phyloP scores from a whole-genome alignment of 2,329 filamentous ascomycete species.

The Ploettnerulaceae sp. region DNA sequence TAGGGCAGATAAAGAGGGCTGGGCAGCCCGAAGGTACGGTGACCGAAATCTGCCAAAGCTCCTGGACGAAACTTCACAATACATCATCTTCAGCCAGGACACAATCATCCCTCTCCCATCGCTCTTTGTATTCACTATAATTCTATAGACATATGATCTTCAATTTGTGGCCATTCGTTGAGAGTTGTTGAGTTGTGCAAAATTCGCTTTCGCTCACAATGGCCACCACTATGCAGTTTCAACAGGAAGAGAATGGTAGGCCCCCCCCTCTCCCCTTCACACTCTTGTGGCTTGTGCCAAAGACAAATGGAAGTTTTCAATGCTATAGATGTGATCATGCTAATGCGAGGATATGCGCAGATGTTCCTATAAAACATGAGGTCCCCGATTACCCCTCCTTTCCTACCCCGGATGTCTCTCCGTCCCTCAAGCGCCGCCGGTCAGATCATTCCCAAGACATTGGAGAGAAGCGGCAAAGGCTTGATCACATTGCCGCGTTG shows the following conservation, averaged over 20 bases:
- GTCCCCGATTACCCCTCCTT: conserved; percentile 5
- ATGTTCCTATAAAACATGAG: conserved; percentile 13
- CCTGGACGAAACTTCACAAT: not conserved
- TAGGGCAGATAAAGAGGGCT: not conserved
- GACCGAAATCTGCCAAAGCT: not conserved
- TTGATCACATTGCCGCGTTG: conserved; percentile 3
- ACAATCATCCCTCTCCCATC: not conserved
- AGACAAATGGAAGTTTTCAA: no score
- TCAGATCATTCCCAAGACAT: conserved; percentile 14
- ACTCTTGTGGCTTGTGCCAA: no score
- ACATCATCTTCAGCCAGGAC: not conserved
- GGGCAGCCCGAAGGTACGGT: no score
- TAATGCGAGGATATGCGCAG: not conserved
- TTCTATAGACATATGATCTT: not conserved
- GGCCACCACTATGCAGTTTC: not conserved
- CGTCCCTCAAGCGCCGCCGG: conserved; percentile 14
- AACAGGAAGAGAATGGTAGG: not conserved
- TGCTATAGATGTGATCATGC: not conserved
- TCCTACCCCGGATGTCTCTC: conserved; percentile 1
- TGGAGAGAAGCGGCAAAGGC: conserved; percentile 13
- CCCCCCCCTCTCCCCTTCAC: no score
- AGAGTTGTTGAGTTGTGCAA: not conserved
- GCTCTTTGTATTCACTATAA: not conserved
- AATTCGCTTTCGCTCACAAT: not conserved
- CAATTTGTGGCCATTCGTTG: not conserved